Conservation (phyloP, 2,329 filamentous ascomycete genomes). For the Rutstroemia sp. region DNA sequence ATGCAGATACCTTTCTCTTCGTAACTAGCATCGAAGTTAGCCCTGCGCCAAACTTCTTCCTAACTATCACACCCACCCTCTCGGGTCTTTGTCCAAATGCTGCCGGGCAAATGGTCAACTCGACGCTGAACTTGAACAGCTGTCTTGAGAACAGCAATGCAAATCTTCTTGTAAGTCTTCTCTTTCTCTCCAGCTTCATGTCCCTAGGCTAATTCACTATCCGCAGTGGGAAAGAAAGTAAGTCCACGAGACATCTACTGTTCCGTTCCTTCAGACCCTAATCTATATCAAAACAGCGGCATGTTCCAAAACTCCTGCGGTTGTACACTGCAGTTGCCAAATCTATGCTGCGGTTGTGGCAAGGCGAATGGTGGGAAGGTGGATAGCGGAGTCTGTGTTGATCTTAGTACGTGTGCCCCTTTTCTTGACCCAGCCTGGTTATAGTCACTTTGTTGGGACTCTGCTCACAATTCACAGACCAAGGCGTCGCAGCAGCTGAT, state of each 20-base stretch:
- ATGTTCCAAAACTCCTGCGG: conserved; percentile 5
- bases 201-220: background rate
- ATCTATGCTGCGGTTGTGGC: background rate
- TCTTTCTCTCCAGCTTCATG: background rate
- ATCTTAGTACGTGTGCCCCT: conserved; percentile 1
- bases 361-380: background rate
- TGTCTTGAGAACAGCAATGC: conserved; percentile 3
- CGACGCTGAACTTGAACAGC: conserved; percentile 1
- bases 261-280: too few relatives aligned
- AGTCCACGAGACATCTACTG: background rate
- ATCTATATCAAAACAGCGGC: background rate
- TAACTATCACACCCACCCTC: background rate
- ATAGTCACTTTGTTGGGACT: too few relatives aligned
- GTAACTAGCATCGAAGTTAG: background rate
- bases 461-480: background rate
- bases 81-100: conserved; percentile 4
- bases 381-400: background rate
- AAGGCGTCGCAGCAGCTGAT: background rate
- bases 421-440: too few relatives aligned
- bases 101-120: background rate
- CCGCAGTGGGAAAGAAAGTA: conserved; percentile 5
- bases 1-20: background rate
- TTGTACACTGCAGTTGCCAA: background rate
- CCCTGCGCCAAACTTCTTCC: background rate
- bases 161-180: background rate